Percentiles rank a stretch among this genome's conserved stretches.
These are phyloP conservation scores for Oryza brachyantha DNA, from an alignment of 176 grass and related monocot species.

Conservation along the genomic window DNA sequence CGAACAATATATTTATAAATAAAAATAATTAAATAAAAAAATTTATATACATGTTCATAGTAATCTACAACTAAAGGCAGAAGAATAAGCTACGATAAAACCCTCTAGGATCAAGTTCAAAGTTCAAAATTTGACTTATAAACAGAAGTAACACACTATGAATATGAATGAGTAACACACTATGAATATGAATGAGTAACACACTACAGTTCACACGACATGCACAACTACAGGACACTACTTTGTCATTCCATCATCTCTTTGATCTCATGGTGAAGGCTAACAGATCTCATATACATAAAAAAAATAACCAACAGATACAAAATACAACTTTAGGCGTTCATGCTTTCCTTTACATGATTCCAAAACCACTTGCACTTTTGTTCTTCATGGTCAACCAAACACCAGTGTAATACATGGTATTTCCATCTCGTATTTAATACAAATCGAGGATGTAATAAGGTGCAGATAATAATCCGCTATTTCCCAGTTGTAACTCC, in stretches of 20 bases:
- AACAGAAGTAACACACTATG: too few relatives aligned
- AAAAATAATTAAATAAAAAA: too few relatives aligned
- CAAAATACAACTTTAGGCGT: conserved; percentile 25
- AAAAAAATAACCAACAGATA: conserved; percentile 36
- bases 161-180: too few relatives aligned
- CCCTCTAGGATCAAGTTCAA: too few relatives aligned
- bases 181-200: not conserved
- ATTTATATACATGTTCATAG: too few relatives aligned
- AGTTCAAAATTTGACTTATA: too few relatives aligned
- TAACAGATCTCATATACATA: conserved; percentile 27
- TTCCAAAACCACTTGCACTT: not conserved
- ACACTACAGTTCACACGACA: conserved; percentile 2
- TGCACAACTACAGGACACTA: conserved; percentile 15
- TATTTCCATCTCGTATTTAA: conserved; percentile 32
- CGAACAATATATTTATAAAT: too few relatives aligned
- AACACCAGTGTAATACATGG: not conserved
- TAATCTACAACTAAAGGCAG: too few relatives aligned
- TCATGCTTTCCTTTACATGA: conserved; percentile 12
- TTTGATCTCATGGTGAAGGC: not conserved
- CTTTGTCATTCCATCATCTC: not conserved
- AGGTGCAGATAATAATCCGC: conserved; percentile 11
- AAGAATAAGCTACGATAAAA: too few relatives aligned
- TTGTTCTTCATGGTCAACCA: conserved; percentile 23
- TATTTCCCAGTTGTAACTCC: conserved; percentile 83
- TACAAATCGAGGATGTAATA: conserved; percentile 4